phyloP scores from a whole-genome alignment of 371 early-diverging fungal genomes.

The Mortierella sp. region DNA sequence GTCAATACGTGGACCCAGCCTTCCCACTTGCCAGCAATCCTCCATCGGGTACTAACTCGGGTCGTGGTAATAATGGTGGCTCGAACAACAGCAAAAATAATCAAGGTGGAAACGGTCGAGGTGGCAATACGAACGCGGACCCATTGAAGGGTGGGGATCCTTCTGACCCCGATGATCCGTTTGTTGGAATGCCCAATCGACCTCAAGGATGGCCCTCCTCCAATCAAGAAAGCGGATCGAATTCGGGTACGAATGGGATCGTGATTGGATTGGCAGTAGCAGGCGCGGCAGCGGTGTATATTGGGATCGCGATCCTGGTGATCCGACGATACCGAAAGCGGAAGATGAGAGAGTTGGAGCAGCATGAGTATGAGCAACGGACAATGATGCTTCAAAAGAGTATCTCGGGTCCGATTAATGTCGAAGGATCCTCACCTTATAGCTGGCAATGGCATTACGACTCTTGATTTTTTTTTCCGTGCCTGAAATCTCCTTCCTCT shows the following conservation, averaged over 20 bases:
- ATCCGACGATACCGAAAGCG: not conserved
- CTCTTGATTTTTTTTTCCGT: no score
- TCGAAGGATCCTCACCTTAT: no score
- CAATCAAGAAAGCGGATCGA: no score
- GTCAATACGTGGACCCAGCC: slow-evolving; percentile 3
- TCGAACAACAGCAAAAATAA: not conserved
- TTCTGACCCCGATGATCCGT: no score
- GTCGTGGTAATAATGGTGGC: not conserved
- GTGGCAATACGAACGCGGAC: not conserved
- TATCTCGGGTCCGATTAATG: no score
- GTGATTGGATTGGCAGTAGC: not conserved
- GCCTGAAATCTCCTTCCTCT: no score
- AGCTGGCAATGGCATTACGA: no score
- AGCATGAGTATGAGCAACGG: no score
- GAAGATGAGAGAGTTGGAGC: slow-evolving; percentile 3
- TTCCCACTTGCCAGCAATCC: not conserved
- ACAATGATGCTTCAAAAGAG: no score
- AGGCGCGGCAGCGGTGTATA: not conserved
- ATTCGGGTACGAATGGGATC: not conserved
- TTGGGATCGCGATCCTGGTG: slow-evolving; percentile 5
- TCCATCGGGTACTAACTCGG: not conserved
- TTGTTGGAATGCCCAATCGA: no score
- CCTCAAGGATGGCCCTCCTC: no score
- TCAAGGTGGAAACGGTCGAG: not conserved
- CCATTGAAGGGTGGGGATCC: not conserved